These are phyloP conservation scores for Phytophthora chlamydospora DNA, from an alignment of 352 stramenopile species.

Conservation along the genomic window DNA sequence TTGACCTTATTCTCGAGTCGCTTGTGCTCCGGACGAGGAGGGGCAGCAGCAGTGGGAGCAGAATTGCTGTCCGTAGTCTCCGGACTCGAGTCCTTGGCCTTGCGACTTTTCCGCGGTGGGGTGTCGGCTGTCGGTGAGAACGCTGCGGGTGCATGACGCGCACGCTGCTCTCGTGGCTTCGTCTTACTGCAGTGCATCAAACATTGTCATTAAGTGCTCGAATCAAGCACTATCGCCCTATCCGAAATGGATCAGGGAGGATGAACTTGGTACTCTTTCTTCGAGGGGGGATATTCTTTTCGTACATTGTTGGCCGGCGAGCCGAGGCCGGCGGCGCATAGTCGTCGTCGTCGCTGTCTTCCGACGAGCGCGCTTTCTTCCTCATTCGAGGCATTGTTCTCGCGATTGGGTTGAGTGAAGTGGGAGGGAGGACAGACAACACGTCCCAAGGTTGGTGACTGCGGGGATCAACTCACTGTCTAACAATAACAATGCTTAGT, in stretches of 20 bases:
- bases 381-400: conserved; percentile 31
- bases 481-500: conserved; percentile 39
- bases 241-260: too few species aligned
- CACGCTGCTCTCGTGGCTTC: conserved; percentile 35
- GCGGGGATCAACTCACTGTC: conserved; percentile 9
- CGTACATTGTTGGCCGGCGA: conserved; percentile 42
- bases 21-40: conserved; percentile 37
- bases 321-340: conserved; percentile 33
- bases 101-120: conserved; percentile 28
- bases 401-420: conserved; percentile 6
- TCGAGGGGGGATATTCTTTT: neutral
- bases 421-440: conserved; percentile 3
- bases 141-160: conserved; percentile 31
- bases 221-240: too few species aligned
- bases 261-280: too few species aligned
- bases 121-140: conserved; percentile 34
- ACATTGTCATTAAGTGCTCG: conserved; percentile 3
- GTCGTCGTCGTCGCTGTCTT: conserved; percentile 29
- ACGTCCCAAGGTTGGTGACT: conserved; percentile 3
- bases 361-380: conserved; percentile 35
- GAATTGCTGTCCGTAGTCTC: conserved; percentile 10
- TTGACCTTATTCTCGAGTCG: conserved; percentile 47
- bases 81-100: conserved; percentile 26
- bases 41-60: neutral
- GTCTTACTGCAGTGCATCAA: conserved; percentile 24